A percentile compares a stretch with the other conserved stretches of the same genome.
Conservation (phyloP, 2,329 filamentous ascomycete species). For the Diaporthe batatas region DNA sequence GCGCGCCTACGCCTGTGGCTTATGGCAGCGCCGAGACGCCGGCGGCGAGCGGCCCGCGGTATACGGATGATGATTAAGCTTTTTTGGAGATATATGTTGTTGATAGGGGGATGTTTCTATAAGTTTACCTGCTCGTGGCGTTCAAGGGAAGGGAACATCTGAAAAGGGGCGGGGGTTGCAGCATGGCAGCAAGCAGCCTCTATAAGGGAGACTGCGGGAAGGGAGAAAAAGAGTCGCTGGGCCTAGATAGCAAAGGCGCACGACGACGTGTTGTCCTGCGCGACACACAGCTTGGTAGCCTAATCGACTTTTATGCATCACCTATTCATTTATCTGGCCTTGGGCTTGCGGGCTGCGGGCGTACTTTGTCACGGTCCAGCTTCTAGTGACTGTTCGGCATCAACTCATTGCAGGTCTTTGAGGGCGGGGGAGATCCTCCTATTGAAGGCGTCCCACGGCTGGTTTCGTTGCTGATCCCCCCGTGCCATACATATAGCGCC, state of each 20-base stretch:
- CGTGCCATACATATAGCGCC: no score
- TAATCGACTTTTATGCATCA: not conserved
- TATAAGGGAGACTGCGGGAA: not conserved
- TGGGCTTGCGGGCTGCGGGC: no score
- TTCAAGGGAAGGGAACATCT: not conserved
- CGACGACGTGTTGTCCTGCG: not conserved
- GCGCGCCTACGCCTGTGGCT: slow-evolving; percentile 76
- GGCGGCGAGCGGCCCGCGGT: slow-evolving; percentile 69
- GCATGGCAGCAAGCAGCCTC: not conserved
- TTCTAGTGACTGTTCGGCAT: no score
- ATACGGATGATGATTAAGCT: slow-evolving; percentile 64
- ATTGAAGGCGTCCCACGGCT: no score
- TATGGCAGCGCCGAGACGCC: slow-evolving; percentile 70
- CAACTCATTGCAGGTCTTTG: no score
- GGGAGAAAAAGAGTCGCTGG: not conserved
- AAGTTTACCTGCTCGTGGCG: slow-evolving; percentile 1
- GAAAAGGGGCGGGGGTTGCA: not conserved
- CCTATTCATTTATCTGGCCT: no score
- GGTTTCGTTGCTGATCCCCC: no score
- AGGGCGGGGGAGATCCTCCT: no score
- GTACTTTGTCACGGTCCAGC: no score
- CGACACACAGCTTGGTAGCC: slow-evolving; percentile 11
- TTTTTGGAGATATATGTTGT: not conserved
- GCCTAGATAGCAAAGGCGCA: not conserved
- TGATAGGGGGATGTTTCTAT: no score